phyloP scores from a whole-genome alignment of 495 filamentous ascomycete species.

The Arthonia radiata region DNA sequence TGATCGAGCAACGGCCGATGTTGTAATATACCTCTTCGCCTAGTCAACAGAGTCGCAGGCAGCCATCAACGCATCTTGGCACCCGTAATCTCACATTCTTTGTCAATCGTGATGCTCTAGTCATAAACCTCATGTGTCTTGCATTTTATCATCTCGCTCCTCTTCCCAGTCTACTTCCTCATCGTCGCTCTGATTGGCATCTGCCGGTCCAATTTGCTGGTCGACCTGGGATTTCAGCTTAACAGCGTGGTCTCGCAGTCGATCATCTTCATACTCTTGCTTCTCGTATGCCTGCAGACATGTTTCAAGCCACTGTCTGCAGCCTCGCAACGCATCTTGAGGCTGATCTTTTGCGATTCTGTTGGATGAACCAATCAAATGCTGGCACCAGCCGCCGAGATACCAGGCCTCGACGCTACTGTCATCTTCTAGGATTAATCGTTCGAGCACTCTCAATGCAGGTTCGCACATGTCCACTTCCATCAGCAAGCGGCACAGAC shows the following conservation, averaged over 20 bases:
- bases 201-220: slow-evolving; percentile 26
- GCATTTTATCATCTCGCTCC: slow-evolving; percentile 9
- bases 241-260: slow-evolving; percentile 36
- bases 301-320: slow-evolving; percentile 33
- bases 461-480: slow-evolving; percentile 67
- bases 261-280: slow-evolving; percentile 49
- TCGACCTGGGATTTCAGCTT: slow-evolving; percentile 33
- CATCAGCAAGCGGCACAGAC: slow-evolving; percentile 54
- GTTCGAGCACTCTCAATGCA: slow-evolving; percentile 63
- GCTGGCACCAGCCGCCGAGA: slow-evolving; percentile 76
- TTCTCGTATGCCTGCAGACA: slow-evolving; percentile 31
- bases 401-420: slow-evolving; percentile 91
- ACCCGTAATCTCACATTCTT: too few species aligned
- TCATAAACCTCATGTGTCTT: slow-evolving; percentile 7
- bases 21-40: too few species aligned
- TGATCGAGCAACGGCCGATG: too few species aligned
- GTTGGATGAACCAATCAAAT: slow-evolving; percentile 31
- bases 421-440: slow-evolving; percentile 70
- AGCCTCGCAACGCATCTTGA: slow-evolving; percentile 23
- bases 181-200: too few species aligned
- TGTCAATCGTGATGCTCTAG: too few species aligned
- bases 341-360: slow-evolving; percentile 4
- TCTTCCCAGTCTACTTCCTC: neutral
- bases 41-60: too few species aligned
- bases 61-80: too few species aligned